A percentile compares a stretch with the other conserved stretches of the same genome.
phyloP scores from a whole-genome alignment of 1,284 basidiomycete species.

The Chondrostereum purpureum region DNA sequence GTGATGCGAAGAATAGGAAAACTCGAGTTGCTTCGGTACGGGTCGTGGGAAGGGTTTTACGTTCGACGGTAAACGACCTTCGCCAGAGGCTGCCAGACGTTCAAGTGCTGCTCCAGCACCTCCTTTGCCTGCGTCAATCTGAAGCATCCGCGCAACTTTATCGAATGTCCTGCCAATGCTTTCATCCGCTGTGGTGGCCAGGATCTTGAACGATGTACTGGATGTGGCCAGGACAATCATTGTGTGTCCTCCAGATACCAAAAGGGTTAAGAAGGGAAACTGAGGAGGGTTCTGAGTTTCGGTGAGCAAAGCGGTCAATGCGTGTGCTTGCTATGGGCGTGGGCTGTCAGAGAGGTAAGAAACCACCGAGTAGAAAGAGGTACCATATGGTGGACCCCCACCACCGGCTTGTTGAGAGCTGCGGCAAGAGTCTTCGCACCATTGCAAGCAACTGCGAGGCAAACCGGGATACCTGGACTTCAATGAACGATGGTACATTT shows the following conservation, averaged over 20 bases:
- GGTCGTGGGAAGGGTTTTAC: conserved; percentile 45
- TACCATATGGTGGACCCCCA: conserved; percentile 95
- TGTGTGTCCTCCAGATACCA: conserved; percentile 90
- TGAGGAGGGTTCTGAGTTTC: conserved; percentile 40
- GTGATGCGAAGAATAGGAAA: conserved; percentile 75
- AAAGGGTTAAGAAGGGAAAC: conserved; percentile 84
- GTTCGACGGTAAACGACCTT: conserved; percentile 20
- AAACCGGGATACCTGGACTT: conserved; percentile 65
- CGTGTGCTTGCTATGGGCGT: conserved; percentile 81
- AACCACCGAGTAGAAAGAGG: conserved; percentile 9
- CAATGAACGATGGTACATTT: background rate
- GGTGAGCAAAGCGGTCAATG: conserved; percentile 80
- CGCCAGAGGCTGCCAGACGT: conserved; percentile 42
- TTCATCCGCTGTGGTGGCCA: conserved; percentile 74
- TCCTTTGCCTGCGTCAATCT: conserved; percentile 51
- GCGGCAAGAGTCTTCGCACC: conserved; percentile 80
- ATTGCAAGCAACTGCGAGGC: conserved; percentile 70
- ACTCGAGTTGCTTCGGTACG: conserved; percentile 50
- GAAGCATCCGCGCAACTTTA: conserved; percentile 67
- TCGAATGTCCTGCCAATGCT: conserved; percentile 77
- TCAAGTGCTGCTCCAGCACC: conserved; percentile 79
- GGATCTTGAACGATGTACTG: conserved; percentile 52
- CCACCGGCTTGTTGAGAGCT: conserved; percentile 67
- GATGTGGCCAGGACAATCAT: conserved; percentile 73
- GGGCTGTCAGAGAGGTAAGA: conserved; percentile 2